Conservation (phyloP, 805 yeast species). For the Pichia paraexigua region DNA sequence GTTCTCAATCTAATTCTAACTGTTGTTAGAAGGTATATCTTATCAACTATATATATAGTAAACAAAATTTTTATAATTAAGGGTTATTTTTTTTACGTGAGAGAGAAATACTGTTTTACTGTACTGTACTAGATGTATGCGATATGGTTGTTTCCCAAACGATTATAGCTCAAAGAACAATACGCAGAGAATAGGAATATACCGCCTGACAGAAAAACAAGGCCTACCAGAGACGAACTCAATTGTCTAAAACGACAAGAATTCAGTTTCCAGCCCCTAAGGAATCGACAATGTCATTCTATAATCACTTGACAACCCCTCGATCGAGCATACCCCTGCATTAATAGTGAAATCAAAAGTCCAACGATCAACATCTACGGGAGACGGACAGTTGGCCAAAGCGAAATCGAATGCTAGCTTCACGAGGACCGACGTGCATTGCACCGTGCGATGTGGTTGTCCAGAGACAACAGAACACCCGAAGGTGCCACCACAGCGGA, state of each 20-base stretch:
- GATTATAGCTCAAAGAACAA: constrained; percentile 80
- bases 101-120: neutral
- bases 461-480: constrained; percentile 7
- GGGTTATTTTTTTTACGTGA: neutral
- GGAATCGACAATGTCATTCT: constrained; percentile 2
- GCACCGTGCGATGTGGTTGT: constrained; percentile 20
- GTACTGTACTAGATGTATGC: constrained; percentile 58
- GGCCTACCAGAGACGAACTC: constrained; percentile 58
- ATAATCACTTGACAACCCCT: constrained; percentile 76
- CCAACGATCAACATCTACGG: constrained; percentile 24
- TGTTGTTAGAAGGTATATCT: constrained; percentile 21
- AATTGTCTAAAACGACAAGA: constrained; percentile 26
- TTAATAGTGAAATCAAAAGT: constrained; percentile 31
- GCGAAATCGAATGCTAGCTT: constrained; percentile 24
- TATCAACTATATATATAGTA: too few relatives aligned
- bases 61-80: neutral
- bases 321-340: constrained; percentile 95
- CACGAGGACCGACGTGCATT: constrained; percentile 32
- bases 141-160: constrained; percentile 99
- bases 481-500: constrained; percentile 16
- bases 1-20: constrained; percentile 15
- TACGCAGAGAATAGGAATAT: constrained; percentile 99
- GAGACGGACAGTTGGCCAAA: constrained; percentile 21
- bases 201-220: constrained; percentile 56
- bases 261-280: constrained; percentile 12